These are phyloP conservation scores for Puccinellia tenuiflora DNA, from an alignment of 176 grass and related monocot species.

Conservation along the genomic window DNA sequence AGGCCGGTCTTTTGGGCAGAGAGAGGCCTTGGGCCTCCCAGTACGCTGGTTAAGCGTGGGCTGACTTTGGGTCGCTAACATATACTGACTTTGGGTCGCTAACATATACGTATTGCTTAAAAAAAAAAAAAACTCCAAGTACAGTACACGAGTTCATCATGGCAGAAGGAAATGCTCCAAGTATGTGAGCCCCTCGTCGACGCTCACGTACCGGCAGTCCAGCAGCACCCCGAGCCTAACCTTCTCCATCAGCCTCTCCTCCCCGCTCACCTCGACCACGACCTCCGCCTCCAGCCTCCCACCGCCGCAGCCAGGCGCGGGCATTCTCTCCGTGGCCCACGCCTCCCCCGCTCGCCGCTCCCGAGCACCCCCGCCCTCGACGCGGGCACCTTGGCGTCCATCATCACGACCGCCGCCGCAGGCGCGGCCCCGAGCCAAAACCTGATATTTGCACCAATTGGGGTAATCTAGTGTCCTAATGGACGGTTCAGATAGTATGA, in stretches of 20 bases:
- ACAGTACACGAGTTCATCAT: neutral
- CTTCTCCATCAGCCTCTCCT: slow-evolving; percentile 37
- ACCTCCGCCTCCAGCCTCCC: slow-evolving; percentile 43
- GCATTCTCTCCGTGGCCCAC: slow-evolving; percentile 44
- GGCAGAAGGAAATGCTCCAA: slow-evolving; percentile 62
- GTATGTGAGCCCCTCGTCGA: slow-evolving; percentile 62
- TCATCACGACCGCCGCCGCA: slow-evolving; percentile 43
- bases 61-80: too few relatives aligned
- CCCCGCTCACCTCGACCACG: slow-evolving; percentile 35
- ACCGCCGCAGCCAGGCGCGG: slow-evolving; percentile 34
- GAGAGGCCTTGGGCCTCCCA: too few relatives aligned
- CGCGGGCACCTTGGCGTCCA: slow-evolving; percentile 47
- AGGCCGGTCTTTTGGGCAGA: too few relatives aligned
- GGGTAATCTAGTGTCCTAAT: too few relatives aligned
- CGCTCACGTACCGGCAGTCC: slow-evolving; percentile 49
- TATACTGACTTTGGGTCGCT: too few relatives aligned
- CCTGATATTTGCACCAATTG: too few relatives aligned
- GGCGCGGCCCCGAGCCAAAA: neutral
- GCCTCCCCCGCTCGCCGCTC: slow-evolving; percentile 7
- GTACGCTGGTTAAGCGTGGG: too few relatives aligned
- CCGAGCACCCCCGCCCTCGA: slow-evolving; percentile 1
- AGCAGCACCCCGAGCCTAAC: slow-evolving; percentile 63
- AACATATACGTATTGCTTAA: too few relatives aligned
- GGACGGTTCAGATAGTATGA: too few relatives aligned
- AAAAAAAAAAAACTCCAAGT: too few relatives aligned